Conservation (phyloP, 441 rosid species). For the Gossypium trilobum region DNA sequence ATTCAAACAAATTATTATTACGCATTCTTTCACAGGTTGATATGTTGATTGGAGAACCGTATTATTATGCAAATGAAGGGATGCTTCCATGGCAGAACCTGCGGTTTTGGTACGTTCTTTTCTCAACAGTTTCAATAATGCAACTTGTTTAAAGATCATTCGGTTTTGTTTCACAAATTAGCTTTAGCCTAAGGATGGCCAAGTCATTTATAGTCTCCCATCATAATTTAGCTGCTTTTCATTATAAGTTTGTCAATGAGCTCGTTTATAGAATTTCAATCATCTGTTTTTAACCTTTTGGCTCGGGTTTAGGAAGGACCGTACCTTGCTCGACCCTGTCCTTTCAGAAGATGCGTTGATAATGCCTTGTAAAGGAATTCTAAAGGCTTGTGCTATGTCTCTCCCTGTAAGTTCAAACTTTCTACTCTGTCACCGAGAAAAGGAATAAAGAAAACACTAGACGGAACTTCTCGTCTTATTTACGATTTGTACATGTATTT, state of each 20-base stretch:
- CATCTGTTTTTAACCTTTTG: background rate
- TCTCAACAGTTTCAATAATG: background rate
- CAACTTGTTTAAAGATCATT: background rate
- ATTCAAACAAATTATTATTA: background rate
- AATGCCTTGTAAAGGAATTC: constrained; percentile 73
- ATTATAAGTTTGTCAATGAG: background rate
- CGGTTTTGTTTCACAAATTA: background rate
- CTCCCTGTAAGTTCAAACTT: constrained; percentile 43
- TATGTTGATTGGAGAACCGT: constrained; percentile 78
- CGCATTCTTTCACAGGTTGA: constrained; percentile 50
- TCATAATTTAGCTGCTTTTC: background rate
- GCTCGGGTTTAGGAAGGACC: constrained; percentile 62
- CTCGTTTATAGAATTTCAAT: background rate
- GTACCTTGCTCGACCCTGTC: constrained; percentile 55
- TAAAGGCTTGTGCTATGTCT: constrained; percentile 81
- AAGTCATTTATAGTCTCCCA: background rate
- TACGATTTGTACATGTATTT: background rate
- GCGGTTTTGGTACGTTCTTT: constrained; percentile 69
- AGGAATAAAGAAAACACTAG: background rate
- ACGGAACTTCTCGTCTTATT: background rate
- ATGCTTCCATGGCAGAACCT: constrained; percentile 90
- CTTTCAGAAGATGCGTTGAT: constrained; percentile 58
- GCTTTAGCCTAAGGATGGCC: background rate
- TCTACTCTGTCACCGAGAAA: background rate
- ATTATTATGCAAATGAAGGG: constrained; percentile 65